Conservation (phyloP, 2,329 filamentous ascomycete species). For the Colletotrichum liaoningense region DNA sequence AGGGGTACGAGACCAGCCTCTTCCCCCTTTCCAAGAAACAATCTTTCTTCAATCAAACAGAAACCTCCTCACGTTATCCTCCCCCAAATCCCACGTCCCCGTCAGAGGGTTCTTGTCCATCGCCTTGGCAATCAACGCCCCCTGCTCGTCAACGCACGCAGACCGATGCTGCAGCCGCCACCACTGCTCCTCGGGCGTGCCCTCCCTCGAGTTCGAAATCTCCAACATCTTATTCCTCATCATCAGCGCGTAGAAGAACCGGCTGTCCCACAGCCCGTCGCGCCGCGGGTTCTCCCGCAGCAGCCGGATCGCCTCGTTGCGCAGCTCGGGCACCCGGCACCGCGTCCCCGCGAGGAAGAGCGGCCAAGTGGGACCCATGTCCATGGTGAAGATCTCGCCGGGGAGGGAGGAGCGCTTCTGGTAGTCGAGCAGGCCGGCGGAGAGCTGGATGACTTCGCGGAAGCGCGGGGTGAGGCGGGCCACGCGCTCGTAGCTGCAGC, state of each 20-base stretch:
- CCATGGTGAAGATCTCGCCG: slow-evolving; percentile 42
- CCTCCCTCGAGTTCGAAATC: slow-evolving; percentile 37
- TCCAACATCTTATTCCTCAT: slow-evolving; percentile 36
- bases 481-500: slow-evolving; percentile 39
- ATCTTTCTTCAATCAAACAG: not conserved
- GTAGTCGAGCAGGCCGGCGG: slow-evolving; percentile 37
- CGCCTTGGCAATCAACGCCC: slow-evolving; percentile 12
- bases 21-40: too few relatives aligned
- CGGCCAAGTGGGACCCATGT: slow-evolving; percentile 42
- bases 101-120: slow-evolving; percentile 23
- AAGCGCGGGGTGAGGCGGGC: slow-evolving; percentile 41
- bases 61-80: slow-evolving; percentile 12
- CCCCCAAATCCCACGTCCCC: slow-evolving; percentile 22
- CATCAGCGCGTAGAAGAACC: slow-evolving; percentile 37
- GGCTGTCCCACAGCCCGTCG: slow-evolving; percentile 44
- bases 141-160: slow-evolving; percentile 26
- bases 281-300: slow-evolving; percentile 40
- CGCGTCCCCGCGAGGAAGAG: slow-evolving; percentile 41
- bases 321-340: slow-evolving; percentile 40
- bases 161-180: slow-evolving; percentile 32
- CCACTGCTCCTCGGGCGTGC: slow-evolving; percentile 38
- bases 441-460: slow-evolving; percentile 42
- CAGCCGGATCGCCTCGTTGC: slow-evolving; percentile 41
- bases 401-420: slow-evolving; percentile 17
- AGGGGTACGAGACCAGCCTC: too few relatives aligned